phyloP scores from a whole-genome alignment of 208 protist species.

The Acanthamoeba culbertsoni region DNA sequence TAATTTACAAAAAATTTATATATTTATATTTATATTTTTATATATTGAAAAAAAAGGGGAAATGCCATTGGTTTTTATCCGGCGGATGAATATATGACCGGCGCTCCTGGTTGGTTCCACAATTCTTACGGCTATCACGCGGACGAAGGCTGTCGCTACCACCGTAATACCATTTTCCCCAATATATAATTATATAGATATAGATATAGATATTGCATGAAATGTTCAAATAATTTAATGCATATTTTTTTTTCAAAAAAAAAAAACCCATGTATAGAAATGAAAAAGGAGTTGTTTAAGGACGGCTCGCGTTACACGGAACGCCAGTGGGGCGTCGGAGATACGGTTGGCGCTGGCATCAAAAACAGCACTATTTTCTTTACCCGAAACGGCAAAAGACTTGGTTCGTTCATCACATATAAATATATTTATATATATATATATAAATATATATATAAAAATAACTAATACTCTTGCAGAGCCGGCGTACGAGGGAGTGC shows the following conservation, averaged over 20 bases:
- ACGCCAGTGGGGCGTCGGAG: neutral
- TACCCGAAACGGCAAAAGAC: conserved; percentile 1
- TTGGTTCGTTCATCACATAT: neutral
- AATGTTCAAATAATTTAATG: too few species aligned
- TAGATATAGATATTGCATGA: too few species aligned
- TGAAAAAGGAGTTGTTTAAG: conserved; percentile 26
- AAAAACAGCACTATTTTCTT: conserved; percentile 9
- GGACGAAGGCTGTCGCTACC: neutral
- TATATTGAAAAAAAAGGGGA: neutral
- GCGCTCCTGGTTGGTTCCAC: neutral
- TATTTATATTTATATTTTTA: neutral
- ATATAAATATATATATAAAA: neutral
- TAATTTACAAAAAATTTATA: neutral
- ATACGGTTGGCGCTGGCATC: neutral
- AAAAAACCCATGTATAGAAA: too few species aligned
- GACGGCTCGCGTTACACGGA: neutral
- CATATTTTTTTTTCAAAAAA: too few species aligned
- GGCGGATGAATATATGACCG: neutral
- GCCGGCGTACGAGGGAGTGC: neutral
- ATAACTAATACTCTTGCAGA: neutral
- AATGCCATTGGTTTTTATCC: conserved; percentile 12
- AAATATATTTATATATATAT: neutral
- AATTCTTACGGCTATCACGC: conserved; percentile 11
- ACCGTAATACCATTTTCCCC: neutral
- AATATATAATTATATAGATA: neutral